Conservation (phyloP, 192 early-diverging fungal genomes). For the Bifiguratus adelaidae region DNA sequence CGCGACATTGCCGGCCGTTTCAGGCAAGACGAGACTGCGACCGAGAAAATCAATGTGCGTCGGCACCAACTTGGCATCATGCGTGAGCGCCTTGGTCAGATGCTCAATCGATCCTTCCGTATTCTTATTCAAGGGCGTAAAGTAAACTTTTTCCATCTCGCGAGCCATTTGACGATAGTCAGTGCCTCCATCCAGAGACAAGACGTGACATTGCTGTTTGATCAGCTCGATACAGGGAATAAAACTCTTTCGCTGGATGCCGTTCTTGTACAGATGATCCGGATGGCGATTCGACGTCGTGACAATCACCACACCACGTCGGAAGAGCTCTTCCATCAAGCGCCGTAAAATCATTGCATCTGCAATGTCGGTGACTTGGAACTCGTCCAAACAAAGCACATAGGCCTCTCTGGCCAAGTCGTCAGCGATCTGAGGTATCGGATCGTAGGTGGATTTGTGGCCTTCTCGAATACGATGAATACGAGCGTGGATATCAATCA, state of each 20-base stretch:
- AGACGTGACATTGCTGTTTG: constrained; percentile 68
- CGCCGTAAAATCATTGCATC: constrained; percentile 91
- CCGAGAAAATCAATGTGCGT: constrained; percentile 61
- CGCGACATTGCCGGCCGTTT: constrained; percentile 55
- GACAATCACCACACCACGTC: constrained; percentile 77
- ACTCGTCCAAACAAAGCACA: constrained; percentile 93
- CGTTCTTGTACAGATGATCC: constrained; percentile 89
- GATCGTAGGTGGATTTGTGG: constrained; percentile 39
- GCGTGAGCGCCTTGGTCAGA: constrained; percentile 19
- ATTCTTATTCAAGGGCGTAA: constrained; percentile 47
- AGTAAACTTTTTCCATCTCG: constrained; percentile 54
- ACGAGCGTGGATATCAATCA: constrained; percentile 83
- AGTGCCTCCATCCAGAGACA: constrained; percentile 78
- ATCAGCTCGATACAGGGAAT: constrained; percentile 85
- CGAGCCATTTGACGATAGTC: constrained; percentile 75
- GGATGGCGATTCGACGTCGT: constrained; percentile 93
- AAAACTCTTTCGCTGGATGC: constrained; percentile 89
- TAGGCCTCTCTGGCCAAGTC: constrained; percentile 73
- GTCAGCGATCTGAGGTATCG: constrained; percentile 63
- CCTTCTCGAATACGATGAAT: constrained; percentile 48
- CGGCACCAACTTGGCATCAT: constrained; percentile 20
- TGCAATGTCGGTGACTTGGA: constrained; percentile 95
- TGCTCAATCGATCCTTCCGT: constrained; percentile 34
- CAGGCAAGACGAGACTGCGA: constrained; percentile 55
- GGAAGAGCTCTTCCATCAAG: constrained; percentile 73